These are phyloP conservation scores for Leishmania braziliensis DNA, from an alignment of 208 protist genomes.

Conservation along the genomic window DNA sequence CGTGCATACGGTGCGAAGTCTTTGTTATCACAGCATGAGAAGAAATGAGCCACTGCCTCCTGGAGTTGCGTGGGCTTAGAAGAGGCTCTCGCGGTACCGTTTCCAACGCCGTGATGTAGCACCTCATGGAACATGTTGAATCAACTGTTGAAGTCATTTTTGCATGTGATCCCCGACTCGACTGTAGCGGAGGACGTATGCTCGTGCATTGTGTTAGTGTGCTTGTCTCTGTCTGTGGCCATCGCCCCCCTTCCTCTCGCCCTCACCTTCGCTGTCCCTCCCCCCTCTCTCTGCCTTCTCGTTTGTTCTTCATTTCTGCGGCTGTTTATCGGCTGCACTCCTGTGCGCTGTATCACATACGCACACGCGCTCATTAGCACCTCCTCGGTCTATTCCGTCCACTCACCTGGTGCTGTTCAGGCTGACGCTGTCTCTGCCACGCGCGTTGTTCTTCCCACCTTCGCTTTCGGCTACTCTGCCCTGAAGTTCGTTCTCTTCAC, in stretches of 20 bases:
- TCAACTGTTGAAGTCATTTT: too few species aligned
- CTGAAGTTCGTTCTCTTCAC: neutral
- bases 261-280: neutral
- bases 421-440: neutral
- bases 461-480: neutral
- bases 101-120: neutral
- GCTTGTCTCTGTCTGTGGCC: neutral
- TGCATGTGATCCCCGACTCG: neutral
- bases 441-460: neutral
- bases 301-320: neutral
- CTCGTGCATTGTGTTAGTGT: neutral
- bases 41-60: neutral
- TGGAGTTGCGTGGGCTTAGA: neutral
- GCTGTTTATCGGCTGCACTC: neutral
- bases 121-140: neutral
- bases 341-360: neutral
- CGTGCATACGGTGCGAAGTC: neutral
- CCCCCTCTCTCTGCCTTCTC: neutral
- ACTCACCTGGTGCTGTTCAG: neutral
- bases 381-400: too few species aligned
- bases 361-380: neutral
- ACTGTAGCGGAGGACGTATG: neutral
- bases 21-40: neutral
- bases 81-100: neutral
- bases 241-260: neutral